A percentile compares a stretch with the other conserved stretches of the same genome.
These are phyloP conservation scores for Pelargonium citronellum DNA, from an alignment of 441 rosid genomes.

Conservation along the genomic window DNA sequence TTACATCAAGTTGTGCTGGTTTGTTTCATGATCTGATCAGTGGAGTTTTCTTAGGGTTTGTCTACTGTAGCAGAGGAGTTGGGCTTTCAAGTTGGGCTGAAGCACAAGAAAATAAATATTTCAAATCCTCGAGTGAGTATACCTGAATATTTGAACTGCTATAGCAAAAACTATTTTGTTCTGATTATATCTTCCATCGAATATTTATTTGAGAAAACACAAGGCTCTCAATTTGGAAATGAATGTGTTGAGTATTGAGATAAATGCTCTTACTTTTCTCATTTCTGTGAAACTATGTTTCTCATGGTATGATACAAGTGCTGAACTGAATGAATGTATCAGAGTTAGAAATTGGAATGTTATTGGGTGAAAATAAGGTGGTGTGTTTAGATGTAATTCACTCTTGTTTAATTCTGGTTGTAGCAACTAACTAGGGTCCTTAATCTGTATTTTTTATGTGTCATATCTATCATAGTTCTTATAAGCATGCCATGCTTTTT, in stretches of 20 bases:
- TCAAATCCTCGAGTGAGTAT: slow-evolving; percentile 90
- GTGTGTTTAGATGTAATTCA: background rate
- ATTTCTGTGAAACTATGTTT: slow-evolving; percentile 14
- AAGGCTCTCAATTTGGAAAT: background rate
- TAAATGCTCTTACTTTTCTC: background rate
- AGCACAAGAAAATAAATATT: slow-evolving; percentile 94
- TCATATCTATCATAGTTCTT: background rate
- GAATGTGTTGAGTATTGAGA: background rate
- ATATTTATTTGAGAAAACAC: background rate
- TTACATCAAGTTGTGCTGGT: slow-evolving; percentile 15
- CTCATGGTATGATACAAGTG: background rate
- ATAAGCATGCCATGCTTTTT: no score
- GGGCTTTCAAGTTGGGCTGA: slow-evolving; percentile 65
- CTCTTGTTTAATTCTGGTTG: no score
- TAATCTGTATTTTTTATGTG: background rate
- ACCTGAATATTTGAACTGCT: no score
- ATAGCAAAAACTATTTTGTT: background rate
- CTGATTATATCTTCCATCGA: background rate
- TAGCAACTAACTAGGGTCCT: background rate
- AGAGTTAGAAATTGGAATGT: background rate
- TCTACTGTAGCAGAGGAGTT: slow-evolving; percentile 74
- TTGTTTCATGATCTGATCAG: slow-evolving; percentile 22
- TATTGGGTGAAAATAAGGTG: background rate
- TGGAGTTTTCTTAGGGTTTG: slow-evolving; percentile 53
- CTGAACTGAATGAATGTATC: background rate